Base-by-base conservation (phyloP, 2,329 filamentous ascomycete genomes). In the Chaetomiaceae sp. region DNA sequence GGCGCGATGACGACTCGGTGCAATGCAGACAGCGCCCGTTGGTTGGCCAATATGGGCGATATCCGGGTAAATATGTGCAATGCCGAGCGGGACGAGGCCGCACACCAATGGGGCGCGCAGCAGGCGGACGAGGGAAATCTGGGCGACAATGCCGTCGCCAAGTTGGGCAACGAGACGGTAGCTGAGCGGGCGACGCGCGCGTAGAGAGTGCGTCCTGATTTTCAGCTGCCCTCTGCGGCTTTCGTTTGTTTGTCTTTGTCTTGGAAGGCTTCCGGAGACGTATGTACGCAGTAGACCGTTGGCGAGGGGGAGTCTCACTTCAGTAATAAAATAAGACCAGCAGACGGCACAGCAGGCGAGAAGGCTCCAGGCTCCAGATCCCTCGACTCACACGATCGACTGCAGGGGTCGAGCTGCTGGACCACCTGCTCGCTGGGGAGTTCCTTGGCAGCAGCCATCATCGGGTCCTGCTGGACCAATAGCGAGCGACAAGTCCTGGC, bases 41-140 rank as follows among this genome's bases (percentile, higher is more conserved):
- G 43, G 48, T 51, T 48, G 49, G 47, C 38, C 53, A 58, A 58
- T 61, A 56, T 57, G 52, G 59, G 44, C 47, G 50, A 2, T n/a
- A n/a, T 50, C 47, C 60, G 60, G 59, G 53, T 63, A 61, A 59
- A 62, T 61, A 54, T 54, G 45, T 36, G 33, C 18, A 49, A 38
- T 51, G 50, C 50, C 51, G 47, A 30, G 48, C 38, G 50, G 45
- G 49, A 47, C 35, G 47, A 42, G 38, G 40, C 15, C 30, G 42
- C n/a, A 50, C 49, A 39, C 57, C 57, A 58, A 60, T 60, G 54
- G 48, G 54, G 48, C 42, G 47, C 33, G 27, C n/a, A n/a, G 30
- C n/a, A 22, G 29, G 40, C 30, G 43, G 38, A 50, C 47, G 38
- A 37, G 42, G 45, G 37, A 50, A 54, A 56, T 58, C 51, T 59